Conservation (phyloP, 805 yeast genomes). For the Yarrowia deformans region DNA sequence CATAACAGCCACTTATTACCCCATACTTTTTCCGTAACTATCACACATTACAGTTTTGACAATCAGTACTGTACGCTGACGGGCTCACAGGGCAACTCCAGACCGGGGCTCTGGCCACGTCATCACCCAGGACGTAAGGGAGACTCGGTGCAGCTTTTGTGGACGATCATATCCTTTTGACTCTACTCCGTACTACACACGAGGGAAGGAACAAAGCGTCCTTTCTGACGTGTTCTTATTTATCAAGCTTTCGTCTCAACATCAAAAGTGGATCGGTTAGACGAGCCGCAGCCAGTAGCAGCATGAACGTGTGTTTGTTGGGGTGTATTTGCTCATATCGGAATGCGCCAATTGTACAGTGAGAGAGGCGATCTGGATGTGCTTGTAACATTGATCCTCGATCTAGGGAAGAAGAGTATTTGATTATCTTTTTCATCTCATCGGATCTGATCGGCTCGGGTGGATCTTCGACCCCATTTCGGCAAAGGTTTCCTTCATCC, state of each 20-base stretch:
- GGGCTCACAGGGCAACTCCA: not conserved
- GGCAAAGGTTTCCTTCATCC: no score
- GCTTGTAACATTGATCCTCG: no score
- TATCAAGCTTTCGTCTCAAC: not conserved
- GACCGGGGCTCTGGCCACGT: not conserved
- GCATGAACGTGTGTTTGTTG: not conserved
- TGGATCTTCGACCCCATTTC: not conserved
- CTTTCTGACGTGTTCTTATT: not conserved
- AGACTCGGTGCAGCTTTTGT: not conserved
- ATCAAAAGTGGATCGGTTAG: conserved; percentile 5
- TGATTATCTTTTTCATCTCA: not conserved
- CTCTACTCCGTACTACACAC: no score
- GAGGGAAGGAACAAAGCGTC: not conserved
- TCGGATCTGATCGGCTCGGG: not conserved
- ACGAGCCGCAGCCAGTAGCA: not conserved
- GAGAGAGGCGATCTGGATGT: not conserved
- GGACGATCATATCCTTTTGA: not conserved
- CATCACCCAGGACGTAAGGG: not conserved
- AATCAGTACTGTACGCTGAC: no score
- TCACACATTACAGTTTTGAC: not conserved
- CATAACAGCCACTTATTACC: not conserved
- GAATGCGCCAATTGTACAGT: not conserved
- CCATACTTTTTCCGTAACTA: not conserved
- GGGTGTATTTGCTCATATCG: not conserved
- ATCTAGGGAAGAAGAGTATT: no score